phyloP scores from a whole-genome alignment of 805 yeast species.

The Candida pseudoglaebosa region DNA sequence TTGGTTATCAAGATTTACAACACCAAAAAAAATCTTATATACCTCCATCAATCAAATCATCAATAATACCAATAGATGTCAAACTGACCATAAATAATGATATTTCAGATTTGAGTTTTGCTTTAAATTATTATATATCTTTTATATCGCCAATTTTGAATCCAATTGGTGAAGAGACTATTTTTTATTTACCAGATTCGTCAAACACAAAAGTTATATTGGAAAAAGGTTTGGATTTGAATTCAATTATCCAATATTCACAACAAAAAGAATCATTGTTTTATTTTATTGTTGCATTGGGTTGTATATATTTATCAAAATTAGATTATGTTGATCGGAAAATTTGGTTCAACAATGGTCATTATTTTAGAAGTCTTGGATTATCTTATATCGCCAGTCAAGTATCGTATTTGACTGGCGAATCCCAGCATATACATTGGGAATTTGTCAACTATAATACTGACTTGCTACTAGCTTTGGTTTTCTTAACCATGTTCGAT shows the following conservation, averaged over 20 bases:
- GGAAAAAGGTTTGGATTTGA: conserved; percentile 21
- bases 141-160: conserved; percentile 25
- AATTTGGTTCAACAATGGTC: conserved; percentile 17
- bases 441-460: conserved; percentile 8
- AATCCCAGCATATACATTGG: background rate
- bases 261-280: conserved; percentile 19
- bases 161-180: conserved; percentile 18
- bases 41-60: conserved; percentile 8
- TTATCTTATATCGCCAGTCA: background rate
- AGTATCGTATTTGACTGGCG: background rate
- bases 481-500: conserved; percentile 21
- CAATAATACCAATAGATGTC: conserved; percentile 22
- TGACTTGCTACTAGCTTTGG: conserved; percentile 17
- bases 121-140: conserved; percentile 21
- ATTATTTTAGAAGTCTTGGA: conserved; percentile 12
- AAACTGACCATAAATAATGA: conserved; percentile 8
- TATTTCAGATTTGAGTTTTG: conserved; percentile 15
- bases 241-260: conserved; percentile 21
- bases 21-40: background rate
- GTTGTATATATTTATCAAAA: conserved; percentile 22
- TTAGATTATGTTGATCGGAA: conserved; percentile 8
- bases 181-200: conserved; percentile 5
- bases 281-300: conserved; percentile 21
- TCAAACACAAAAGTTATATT: conserved; percentile 12
- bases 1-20: conserved; percentile 12